Conservation (phyloP, 2,329 filamentous ascomycete species). For the Macrophomina pseudophaseolina region DNA sequence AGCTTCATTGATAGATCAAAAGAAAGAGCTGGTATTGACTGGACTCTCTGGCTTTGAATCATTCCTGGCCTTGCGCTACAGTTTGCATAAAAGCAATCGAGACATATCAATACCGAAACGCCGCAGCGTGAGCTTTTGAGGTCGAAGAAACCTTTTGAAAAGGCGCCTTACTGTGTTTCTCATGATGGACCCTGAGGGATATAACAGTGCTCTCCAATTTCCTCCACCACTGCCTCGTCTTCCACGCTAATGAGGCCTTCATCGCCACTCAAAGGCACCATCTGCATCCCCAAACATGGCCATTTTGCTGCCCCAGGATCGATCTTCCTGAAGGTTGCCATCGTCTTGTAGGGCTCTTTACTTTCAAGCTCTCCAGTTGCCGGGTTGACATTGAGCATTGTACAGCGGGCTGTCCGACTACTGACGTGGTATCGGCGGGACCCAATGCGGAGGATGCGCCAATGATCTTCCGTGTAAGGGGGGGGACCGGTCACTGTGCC, state of each 20-base stretch:
- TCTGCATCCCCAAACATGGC: conserved; percentile 69
- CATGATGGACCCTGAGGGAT: conserved; percentile 23
- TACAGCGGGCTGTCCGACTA: conserved; percentile 72
- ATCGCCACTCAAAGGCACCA: conserved; percentile 56
- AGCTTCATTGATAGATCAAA: too few species aligned
- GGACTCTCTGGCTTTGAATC: too few species aligned
- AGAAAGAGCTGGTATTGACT: too few species aligned
- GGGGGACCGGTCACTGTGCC: conserved; percentile 63
- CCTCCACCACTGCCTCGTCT: conserved; percentile 23
- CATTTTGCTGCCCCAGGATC: conserved; percentile 63
- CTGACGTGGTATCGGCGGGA: conserved; percentile 56
- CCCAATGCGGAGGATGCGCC: conserved; percentile 66
- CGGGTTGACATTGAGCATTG: conserved; percentile 72
- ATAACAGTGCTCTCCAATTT: conserved; percentile 22
- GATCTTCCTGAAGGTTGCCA: conserved; percentile 64
- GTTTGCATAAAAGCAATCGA: not conserved
- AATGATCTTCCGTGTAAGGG: conserved; percentile 72
- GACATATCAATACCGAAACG: not conserved
- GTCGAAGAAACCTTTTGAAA: not conserved
- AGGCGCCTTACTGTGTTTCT: not conserved
- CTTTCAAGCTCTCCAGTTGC: conserved; percentile 61
- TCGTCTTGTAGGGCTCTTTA: conserved; percentile 62
- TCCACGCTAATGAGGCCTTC: conserved; percentile 32
- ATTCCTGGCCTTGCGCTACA: too few species aligned
- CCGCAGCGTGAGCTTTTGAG: not conserved